phyloP scores from a whole-genome alignment of 2,329 filamentous ascomycete species.

The Neofusicoccum ribis region DNA sequence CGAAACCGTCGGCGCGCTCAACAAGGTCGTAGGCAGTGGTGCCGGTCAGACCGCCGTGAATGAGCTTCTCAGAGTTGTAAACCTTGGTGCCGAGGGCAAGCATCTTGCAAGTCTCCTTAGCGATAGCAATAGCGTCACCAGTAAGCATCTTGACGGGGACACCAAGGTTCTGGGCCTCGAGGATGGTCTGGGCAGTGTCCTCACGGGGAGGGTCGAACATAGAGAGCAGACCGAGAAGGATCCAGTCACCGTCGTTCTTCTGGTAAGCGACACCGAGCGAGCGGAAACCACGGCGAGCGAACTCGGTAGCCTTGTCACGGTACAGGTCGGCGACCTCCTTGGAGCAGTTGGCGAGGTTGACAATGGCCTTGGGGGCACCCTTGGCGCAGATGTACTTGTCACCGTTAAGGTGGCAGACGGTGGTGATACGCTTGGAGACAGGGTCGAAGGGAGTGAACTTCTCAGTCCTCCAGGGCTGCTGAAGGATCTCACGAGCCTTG shows the following conservation, averaged over 20 bases:
- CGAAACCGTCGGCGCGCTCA: conserved; percentile 72
- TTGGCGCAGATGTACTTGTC: conserved; percentile 74
- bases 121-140: conserved; percentile 77
- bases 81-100: conserved; percentile 77
- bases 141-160: conserved; percentile 80
- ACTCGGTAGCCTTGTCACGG: conserved; percentile 72
- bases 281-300: conserved; percentile 77
- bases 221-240: conserved; percentile 73
- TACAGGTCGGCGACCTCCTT: conserved; percentile 66
- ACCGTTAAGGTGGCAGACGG: conserved; percentile 66
- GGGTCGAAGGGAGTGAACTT: conserved; percentile 79
- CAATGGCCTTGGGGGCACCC: conserved; percentile 74
- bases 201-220: conserved; percentile 81
- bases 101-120: conserved; percentile 82
- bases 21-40: conserved; percentile 75
- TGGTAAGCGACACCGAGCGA: conserved; percentile 77
- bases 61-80: conserved; percentile 77
- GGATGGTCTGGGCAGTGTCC: conserved; percentile 75
- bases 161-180: conserved; percentile 74
- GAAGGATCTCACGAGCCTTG: conserved; percentile 73
- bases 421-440: conserved; percentile 76
- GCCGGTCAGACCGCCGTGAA: conserved; percentile 72
- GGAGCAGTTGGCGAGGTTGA: conserved; percentile 67
- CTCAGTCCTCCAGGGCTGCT: conserved; percentile 73
- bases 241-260: conserved; percentile 73